Evolutionary conservation across 257 asterid genomes (phyloP), one percentile per base, ranked within the genome.

Genomic region (Petrea volubilis): DNA sequence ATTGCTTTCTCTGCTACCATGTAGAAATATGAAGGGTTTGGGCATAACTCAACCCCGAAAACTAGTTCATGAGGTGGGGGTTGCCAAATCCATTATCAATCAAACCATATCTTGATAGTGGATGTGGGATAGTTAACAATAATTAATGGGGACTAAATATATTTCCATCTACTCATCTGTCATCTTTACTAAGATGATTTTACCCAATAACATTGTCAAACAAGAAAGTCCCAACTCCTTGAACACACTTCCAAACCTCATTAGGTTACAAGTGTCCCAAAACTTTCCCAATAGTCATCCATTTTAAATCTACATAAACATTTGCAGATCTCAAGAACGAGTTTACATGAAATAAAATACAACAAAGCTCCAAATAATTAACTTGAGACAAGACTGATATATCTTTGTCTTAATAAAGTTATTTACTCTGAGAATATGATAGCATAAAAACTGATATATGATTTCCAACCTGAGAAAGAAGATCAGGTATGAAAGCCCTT

Each of bases 381-480:
- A 38, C 33, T 21, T 15, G 72, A 41, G 58, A 40, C 52, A 38
- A 61, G 52, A 63, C 31, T 36, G 14, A 33, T 24, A 27, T 15
- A 41, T 51, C 40, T 25, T 58, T 23, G 40, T 20, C 57, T 27
- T 18, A 50, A 23, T 50, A 23, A 57, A 57, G 58, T 23, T 12
- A 59, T 38, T 59, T 44, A 50, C 24, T 21, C 58, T 1, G 34
- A 69, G 64, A 58, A 67, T 20, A 61, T 60, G 29, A 81, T 10
- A 58, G 77, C 70, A 58, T 20, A 65, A 71, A 34, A 29, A 43
- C 31, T 13, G 18, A 65, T n/a, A 70, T 67, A 7, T 59, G 53
- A 47, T 44, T 59, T 40, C 77, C 38, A 64, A 95, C 99, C 99
- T 95, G 97, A 68, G 98, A 88, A 74, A 92, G 88, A 82, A 95